Base-by-base conservation (phyloP, 2,329 filamentous ascomycete genomes). In the Ascochyta pisi region DNA sequence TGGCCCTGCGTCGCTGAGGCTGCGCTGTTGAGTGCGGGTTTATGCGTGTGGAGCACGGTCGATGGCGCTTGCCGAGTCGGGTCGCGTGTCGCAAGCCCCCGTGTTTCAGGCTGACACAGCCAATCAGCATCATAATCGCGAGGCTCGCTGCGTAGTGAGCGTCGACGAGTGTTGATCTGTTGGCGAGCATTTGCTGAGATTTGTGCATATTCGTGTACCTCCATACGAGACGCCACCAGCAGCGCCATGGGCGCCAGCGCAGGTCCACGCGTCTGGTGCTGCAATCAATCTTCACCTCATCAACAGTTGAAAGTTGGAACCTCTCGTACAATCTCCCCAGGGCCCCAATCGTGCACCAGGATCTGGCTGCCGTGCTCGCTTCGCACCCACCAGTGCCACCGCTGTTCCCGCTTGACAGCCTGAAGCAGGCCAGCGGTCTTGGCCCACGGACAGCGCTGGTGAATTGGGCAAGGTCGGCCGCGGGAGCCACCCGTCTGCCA, bases 401-500 rank as follows among this genome's bases (percentile, higher is more conserved):
- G 53, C 43, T 51, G 53, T 56, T 56, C 47, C 53, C 37, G 38
- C 44, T 56, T 37, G 24, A 49, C 33, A 49, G 58, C 33, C 52
- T 65, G 61, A 63, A 61, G 67, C 68, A 70, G 63, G 41, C 67
- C 58, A 62, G 37, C 42, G 29, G 47, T 24, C 67, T 69, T 61
- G 66, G 66, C 67, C 33, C 43, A 35, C 66, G 64, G 65, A 58
- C 61, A 29, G 54, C 52, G 54, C 24, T 37, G 31, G 59, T 62
- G 58, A 65, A 69, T 64, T 34, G 56, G 67, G 63, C 57, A 67
- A 67, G 61, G 67, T 58, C 44, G 43, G 23, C 53, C 49, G 60
- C 68, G 70, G 68, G 65, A 68, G 63, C 61, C 47, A 64, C 60
- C 63, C 62, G 57, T 55, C 27, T 35, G 70, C 71, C 70, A 73